Evolutionary conservation across 2,329 filamentous ascomycete species (phyloP).

Genomic region (Sporothrix brasiliensis): DNA sequence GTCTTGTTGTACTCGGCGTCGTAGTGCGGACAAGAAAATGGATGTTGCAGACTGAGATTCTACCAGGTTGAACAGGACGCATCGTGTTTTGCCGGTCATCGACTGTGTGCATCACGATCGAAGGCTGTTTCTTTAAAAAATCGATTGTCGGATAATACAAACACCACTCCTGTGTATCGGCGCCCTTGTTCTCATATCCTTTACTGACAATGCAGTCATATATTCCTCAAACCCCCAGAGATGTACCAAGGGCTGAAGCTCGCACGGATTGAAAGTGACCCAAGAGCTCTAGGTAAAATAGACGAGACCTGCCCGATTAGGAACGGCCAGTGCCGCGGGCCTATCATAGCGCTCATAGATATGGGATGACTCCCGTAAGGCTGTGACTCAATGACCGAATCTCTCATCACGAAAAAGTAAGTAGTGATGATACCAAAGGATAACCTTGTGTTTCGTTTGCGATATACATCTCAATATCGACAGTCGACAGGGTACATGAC

Average conservation of each 20-base stretch:
- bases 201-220: not conserved
- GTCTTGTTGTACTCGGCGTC: not conserved
- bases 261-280: not conserved
- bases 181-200: not conserved
- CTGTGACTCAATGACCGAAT: conserved; percentile 1
- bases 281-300: not conserved
- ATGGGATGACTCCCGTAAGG: not conserved
- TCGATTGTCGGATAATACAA: not conserved
- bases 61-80: too few species aligned
- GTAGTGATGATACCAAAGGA: too few species aligned
- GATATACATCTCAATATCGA: too few species aligned
- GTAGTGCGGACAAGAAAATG: not conserved
- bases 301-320: conserved; percentile 8
- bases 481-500: too few species aligned
- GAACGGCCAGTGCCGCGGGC: conserved; percentile 10
- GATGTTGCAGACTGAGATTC: too few species aligned
- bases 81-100: too few species aligned
- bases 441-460: too few species aligned
- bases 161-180: not conserved
- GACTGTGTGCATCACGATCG: not conserved
- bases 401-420: not conserved
- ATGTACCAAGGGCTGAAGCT: not conserved
- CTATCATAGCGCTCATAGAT: not conserved
- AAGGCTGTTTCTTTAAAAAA: not conserved
- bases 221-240: not conserved